Evolutionary conservation across 2,329 filamentous ascomycete species (phyloP).

Genomic region (Cryphonectria parasitica): DNA sequence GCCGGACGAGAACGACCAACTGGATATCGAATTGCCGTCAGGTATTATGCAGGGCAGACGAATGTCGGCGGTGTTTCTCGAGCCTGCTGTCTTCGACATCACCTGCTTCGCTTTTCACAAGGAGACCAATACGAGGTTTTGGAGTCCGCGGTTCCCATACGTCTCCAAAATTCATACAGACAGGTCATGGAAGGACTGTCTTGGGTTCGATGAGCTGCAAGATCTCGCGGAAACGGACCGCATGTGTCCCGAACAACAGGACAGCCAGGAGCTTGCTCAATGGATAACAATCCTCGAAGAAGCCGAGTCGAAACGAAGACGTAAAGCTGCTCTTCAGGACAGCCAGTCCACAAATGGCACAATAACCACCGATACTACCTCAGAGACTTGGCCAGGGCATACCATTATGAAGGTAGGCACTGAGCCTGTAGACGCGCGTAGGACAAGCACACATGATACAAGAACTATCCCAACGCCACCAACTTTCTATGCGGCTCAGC

Average conservation of each 20-base stretch:
- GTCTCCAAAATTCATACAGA: slow-evolving; percentile 80
- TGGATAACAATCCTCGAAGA: slow-evolving; percentile 66
- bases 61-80: slow-evolving; percentile 62
- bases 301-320: slow-evolving; percentile 50
- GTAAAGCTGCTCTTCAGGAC: slow-evolving; percentile 44
- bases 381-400: slow-evolving; percentile 2
- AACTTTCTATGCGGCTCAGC: slow-evolving; percentile 16
- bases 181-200: slow-evolving; percentile 68
- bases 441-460: neutral
- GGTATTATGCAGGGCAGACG: slow-evolving; percentile 47
- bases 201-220: slow-evolving; percentile 73
- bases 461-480: slow-evolving; percentile 17
- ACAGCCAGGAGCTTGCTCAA: slow-evolving; percentile 62
- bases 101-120: slow-evolving; percentile 81
- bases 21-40: slow-evolving; percentile 52
- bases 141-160: slow-evolving; percentile 75
- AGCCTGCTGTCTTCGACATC: slow-evolving; percentile 78
- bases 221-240: slow-evolving; percentile 63
- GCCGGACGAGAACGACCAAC: slow-evolving; percentile 43
- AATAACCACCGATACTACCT: slow-evolving; percentile 25
- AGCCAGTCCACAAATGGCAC: slow-evolving; percentile 51
- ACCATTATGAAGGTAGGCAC: neutral
- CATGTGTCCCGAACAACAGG: slow-evolving; percentile 51
- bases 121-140: slow-evolving; percentile 69
- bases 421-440: neutral